phyloP scores from a whole-genome alignment of 2,329 filamentous ascomycete species.

The Fusarium acutatum region DNA sequence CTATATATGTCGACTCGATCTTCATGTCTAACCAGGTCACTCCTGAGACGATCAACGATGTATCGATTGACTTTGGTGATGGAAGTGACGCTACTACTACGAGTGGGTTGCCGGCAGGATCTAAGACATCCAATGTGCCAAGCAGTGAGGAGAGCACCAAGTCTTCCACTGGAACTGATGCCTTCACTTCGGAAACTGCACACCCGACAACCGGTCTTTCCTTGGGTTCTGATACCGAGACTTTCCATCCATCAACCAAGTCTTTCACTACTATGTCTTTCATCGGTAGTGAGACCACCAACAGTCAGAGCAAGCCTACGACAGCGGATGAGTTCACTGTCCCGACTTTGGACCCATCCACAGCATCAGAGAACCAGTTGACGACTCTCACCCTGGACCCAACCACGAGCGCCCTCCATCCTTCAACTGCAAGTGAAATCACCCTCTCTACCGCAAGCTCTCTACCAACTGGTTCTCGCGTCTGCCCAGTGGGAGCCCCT shows the following conservation, averaged over 20 bases:
- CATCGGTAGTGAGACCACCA: background rate
- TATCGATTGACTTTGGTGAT: conserved; percentile 10
- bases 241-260: background rate
- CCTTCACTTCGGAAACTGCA: background rate
- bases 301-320: background rate
- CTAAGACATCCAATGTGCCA: fast-evolving
- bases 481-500: background rate
- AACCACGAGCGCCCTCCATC: fast-evolving
- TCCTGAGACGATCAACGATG: conserved; percentile 16
- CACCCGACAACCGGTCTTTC: background rate
- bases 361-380: background rate
- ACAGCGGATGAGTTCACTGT: background rate
- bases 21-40: conserved; percentile 35
- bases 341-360: background rate
- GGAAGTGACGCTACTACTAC: background rate
- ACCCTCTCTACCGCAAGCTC: background rate
- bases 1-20: conserved; percentile 27
- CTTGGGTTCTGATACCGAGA: background rate
- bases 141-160: background rate
- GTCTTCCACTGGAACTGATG: background rate
- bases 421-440: background rate
- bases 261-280: background rate
- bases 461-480: background rate
- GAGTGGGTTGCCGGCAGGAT: fast-evolving
- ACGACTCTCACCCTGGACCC: background rate